A percentile compares a stretch with the other conserved stretches of the same genome.
Conservation (phyloP, 2,329 filamentous ascomycete genomes). For the Penicillium hordei region DNA sequence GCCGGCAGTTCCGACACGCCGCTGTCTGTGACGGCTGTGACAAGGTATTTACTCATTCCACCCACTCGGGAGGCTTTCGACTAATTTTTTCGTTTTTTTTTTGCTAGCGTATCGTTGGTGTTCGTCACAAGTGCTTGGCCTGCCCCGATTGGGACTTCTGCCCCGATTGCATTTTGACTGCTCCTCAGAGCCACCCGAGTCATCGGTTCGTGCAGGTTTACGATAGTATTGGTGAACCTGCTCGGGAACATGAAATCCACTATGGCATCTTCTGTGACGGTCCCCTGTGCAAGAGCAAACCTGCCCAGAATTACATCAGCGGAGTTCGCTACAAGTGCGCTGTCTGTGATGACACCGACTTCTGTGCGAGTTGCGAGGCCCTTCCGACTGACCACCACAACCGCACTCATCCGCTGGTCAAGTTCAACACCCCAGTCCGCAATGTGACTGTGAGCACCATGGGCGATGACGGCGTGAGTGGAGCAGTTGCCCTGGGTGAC, state of each 20-base stretch:
- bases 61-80: not conserved
- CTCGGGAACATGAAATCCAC: constrained; percentile 59
- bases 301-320: constrained; percentile 60
- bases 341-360: constrained; percentile 91
- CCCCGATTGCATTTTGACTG: constrained; percentile 67
- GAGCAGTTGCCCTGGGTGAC: constrained; percentile 71
- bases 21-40: constrained; percentile 96
- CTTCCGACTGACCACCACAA: constrained; percentile 83
- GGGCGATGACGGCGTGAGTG: constrained; percentile 70
- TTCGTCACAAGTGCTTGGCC: constrained; percentile 93
- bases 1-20: constrained; percentile 77
- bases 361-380: constrained; percentile 92
- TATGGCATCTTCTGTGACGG: constrained; percentile 92
- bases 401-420: constrained; percentile 93
- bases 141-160: constrained; percentile 99
- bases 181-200: constrained; percentile 68
- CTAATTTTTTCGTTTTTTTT: not conserved
- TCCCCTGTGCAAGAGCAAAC: constrained; percentile 69
- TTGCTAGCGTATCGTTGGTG: constrained; percentile 69
- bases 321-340: constrained; percentile 96
- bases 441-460: constrained; percentile 83
- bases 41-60: constrained; percentile 50
- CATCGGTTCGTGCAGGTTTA: constrained; percentile 91
- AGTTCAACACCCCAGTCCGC: constrained; percentile 90
- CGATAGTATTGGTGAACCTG: constrained; percentile 58